Conservation (phyloP, 768 basidiomycete genomes). For the Termitomyces sp. region DNA sequence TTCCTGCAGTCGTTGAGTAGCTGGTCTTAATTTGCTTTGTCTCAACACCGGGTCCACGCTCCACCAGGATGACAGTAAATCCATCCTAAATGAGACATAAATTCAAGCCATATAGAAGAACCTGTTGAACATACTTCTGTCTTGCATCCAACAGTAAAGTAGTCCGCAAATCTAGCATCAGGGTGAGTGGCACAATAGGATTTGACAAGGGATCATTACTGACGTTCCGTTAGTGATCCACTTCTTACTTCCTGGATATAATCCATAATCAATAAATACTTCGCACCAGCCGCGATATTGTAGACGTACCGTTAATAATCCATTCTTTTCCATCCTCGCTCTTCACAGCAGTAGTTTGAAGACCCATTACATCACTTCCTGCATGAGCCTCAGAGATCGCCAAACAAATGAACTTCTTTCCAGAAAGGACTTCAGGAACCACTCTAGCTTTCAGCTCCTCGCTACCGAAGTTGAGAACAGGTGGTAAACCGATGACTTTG, state of each 20-base stretch:
- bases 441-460: slow-evolving; percentile 54
- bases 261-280: neutral
- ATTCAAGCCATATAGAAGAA: slow-evolving; percentile 50
- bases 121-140: slow-evolving; percentile 35
- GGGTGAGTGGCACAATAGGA: neutral
- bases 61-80: slow-evolving; percentile 30
- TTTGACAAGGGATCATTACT: slow-evolving; percentile 16
- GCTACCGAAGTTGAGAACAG: slow-evolving; percentile 84
- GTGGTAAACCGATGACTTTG: slow-evolving; percentile 82
- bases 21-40: slow-evolving; percentile 62
- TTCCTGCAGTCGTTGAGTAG: slow-evolving; percentile 88
- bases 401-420: slow-evolving; percentile 80
- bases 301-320: slow-evolving; percentile 64
- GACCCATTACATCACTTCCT: slow-evolving; percentile 77
- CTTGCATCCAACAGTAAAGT: slow-evolving; percentile 71
- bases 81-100: slow-evolving; percentile 31
- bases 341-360: slow-evolving; percentile 75
- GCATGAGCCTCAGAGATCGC: slow-evolving; percentile 90
- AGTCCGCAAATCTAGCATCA: slow-evolving; percentile 39
- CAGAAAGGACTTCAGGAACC: slow-evolving; percentile 63
- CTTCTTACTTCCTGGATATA: slow-evolving; percentile 59
- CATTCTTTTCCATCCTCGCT: slow-evolving; percentile 79
- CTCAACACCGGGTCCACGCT: slow-evolving; percentile 52
- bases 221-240: slow-evolving; percentile 80
- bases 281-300: neutral